A percentile compares a stretch with the other conserved stretches of the same genome.
Evolutionary conservation across 2,329 filamentous ascomycete species (phyloP).

Genomic region (Magnaporthiopsis poae): DNA sequence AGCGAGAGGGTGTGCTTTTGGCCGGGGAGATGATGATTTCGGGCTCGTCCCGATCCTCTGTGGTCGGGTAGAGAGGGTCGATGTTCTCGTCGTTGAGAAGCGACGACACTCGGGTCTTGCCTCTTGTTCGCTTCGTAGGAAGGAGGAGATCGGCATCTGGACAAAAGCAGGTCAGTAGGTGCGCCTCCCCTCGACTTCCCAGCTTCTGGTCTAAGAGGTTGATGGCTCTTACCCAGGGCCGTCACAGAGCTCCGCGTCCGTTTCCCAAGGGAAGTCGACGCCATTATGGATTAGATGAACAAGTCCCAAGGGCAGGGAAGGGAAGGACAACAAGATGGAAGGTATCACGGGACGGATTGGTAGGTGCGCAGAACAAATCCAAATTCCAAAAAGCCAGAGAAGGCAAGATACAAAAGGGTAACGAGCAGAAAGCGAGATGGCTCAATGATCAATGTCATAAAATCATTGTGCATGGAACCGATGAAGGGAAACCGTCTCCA

Average conservation of each 20-base stretch:
- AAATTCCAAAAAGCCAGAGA: not conserved
- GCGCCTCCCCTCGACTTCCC: constrained; percentile 4
- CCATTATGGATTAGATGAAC: not conserved
- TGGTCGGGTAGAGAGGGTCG: constrained; percentile 40
- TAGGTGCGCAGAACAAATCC: not conserved
- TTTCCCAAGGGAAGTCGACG: constrained; percentile 20
- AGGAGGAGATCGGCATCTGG: constrained; percentile 20
- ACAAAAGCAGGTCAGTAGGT: not conserved
- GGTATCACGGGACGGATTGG: not conserved
- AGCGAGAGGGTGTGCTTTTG: constrained; percentile 14
- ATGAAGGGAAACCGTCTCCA: not conserved
- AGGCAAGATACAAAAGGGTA: not conserved
- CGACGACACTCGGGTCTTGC: constrained; percentile 28
- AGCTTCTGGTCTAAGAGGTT: not conserved
- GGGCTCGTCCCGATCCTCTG: constrained; percentile 25
- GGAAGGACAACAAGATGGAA: not conserved
- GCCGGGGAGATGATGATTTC: constrained; percentile 24
- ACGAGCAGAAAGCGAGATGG: not conserved
- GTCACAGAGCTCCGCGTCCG: constrained; percentile 19
- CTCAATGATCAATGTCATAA: not conserved
- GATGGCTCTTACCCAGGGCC: constrained; percentile 12
- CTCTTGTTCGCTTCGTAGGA: constrained; percentile 38
- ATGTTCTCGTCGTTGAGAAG: constrained; percentile 58
- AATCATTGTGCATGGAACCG: not conserved
- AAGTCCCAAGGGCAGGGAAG: not conserved